These are phyloP conservation scores for Durio zibethinus DNA, from an alignment of 345 rosid genomes.

Conservation along the genomic window DNA sequence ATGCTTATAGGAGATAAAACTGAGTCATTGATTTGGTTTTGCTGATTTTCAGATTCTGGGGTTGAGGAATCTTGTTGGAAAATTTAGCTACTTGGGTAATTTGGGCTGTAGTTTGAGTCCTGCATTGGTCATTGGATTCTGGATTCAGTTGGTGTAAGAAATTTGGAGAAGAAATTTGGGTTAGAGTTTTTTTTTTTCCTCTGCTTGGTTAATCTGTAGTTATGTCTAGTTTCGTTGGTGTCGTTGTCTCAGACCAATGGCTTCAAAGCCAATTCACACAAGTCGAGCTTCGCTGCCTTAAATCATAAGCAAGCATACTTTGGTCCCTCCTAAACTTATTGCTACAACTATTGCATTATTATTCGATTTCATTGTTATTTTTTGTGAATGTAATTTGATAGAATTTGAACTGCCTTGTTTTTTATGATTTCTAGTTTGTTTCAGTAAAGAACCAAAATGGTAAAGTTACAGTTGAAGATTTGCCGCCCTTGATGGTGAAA, in stretches of 20 bases:
- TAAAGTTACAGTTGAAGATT: slow-evolving; percentile 47
- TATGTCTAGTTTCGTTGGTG: slow-evolving; percentile 74
- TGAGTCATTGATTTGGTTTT: slow-evolving; percentile 7
- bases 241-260: slow-evolving; percentile 74
- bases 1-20: background rate
- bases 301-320: slow-evolving; percentile 54
- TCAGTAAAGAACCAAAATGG: slow-evolving; percentile 60
- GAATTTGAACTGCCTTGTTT: background rate
- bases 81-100: background rate
- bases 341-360: background rate
- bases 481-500: slow-evolving; percentile 61
- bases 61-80: slow-evolving; percentile 8
- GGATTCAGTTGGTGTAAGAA: slow-evolving; percentile 16
- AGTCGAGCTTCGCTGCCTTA: slow-evolving; percentile 82
- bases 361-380: background rate
- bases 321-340: background rate
- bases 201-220: slow-evolving; percentile 20
- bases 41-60: slow-evolving; percentile 8
- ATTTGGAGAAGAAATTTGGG: slow-evolving; percentile 6
- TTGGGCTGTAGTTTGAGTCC: background rate
- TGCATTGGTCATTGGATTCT: slow-evolving; percentile 25
- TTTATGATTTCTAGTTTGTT: slow-evolving; percentile 42
- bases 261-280: slow-evolving; percentile 85
- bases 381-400: background rate
- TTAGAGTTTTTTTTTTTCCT: slow-evolving; percentile 17